A percentile compares a stretch with the other conserved stretches of the same genome.
Evolutionary conservation across 2,329 filamentous ascomycete genomes (phyloP).

Genomic region (Ascochyta rabiei): DNA sequence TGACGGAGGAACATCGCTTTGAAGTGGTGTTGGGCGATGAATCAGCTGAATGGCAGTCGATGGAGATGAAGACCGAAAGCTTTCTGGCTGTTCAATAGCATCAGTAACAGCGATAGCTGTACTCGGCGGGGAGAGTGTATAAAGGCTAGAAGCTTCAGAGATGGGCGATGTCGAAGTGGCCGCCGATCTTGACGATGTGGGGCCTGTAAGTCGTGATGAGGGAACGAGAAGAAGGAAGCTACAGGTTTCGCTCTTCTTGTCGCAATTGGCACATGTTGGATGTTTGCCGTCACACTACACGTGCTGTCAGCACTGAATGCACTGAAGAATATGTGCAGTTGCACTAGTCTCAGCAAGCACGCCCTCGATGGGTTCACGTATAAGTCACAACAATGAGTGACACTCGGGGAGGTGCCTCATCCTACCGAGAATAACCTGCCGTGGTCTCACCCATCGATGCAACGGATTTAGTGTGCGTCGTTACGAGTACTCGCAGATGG

Average conservation of each 20-base stretch:
- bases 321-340: neutral
- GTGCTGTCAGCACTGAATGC: constrained; percentile 19
- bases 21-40: constrained; percentile 11
- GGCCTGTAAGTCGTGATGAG: constrained; percentile 35
- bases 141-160: constrained; percentile 9
- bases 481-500: neutral
- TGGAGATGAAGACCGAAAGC: neutral
- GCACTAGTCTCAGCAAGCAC: neutral
- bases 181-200: neutral
- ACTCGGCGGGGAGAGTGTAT: constrained; percentile 11
- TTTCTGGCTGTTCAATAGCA: neutral
- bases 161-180: constrained; percentile 15
- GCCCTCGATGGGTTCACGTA: neutral
- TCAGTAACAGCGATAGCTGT: neutral
- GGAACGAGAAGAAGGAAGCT: constrained; percentile 43
- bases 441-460: too few relatives aligned
- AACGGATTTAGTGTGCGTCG: neutral
- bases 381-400: neutral
- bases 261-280: constrained; percentile 42
- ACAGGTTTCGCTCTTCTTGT: constrained; percentile 40
- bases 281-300: constrained; percentile 42
- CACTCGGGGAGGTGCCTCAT: neutral
- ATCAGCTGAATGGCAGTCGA: constrained; percentile 8
- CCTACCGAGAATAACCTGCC: neutral
- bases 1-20: constrained; percentile 12